A percentile compares a stretch with the other conserved stretches of the same genome.
Evolutionary conservation across 169 alveolate species (phyloP).

Genomic region (Cryptosporidium ryanae): DNA sequence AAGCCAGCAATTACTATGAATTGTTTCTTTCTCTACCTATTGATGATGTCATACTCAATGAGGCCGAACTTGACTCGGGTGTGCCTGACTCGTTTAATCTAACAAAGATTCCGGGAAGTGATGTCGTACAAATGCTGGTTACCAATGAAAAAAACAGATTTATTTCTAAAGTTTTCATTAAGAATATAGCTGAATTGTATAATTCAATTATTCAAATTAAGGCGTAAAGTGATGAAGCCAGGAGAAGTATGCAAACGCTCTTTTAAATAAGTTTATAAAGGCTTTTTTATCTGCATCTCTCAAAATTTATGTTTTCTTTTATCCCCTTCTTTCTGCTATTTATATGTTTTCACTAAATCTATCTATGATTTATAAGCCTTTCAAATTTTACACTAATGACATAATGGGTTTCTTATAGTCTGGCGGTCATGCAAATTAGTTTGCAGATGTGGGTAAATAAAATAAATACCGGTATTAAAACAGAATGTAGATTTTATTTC

Average conservation of each 20-base stretch:
- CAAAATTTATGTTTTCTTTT: not conserved
- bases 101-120: constrained; percentile 29
- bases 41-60: constrained; percentile 37
- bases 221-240: not conserved
- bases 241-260: not conserved
- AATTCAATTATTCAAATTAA: constrained; percentile 24
- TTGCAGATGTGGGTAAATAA: too few species aligned
- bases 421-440: too few species aligned
- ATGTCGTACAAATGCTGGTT: constrained; percentile 26
- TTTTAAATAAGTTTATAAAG: not conserved
- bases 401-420: too few species aligned
- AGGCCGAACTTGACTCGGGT: constrained; percentile 17
- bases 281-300: not conserved
- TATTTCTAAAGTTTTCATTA: constrained; percentile 33
- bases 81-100: constrained; percentile 7
- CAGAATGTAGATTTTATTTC: too few species aligned
- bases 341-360: not conserved
- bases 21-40: constrained; percentile 39
- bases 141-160: constrained; percentile 19
- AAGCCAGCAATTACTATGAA: constrained; percentile 51
- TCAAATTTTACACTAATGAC: not conserved
- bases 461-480: too few species aligned
- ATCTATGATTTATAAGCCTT: not conserved
- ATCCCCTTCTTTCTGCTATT: not conserved
- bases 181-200: constrained; percentile 39